Percentiles rank a stretch among this genome's conserved stretches.
Conservation (phyloP, 768 basidiomycete species). For the Mycena maculata region DNA sequence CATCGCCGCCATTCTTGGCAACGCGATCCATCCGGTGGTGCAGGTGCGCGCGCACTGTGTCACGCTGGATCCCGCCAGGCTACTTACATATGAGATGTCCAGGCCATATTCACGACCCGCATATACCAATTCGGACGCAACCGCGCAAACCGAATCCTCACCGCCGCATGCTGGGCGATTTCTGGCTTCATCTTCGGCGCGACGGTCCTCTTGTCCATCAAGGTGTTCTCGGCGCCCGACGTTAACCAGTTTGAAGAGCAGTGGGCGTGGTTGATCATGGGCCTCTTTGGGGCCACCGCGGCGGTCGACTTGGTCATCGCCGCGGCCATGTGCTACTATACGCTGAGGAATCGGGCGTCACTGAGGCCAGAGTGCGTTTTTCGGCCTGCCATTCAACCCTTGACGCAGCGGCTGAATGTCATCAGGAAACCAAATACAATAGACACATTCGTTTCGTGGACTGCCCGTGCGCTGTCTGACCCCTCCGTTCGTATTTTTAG, state of each 20-base stretch:
- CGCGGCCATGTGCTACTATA: conserved; percentile 25
- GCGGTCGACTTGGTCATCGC: conserved; percentile 27
- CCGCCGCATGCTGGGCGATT: conserved; percentile 25
- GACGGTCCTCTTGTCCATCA: conserved; percentile 25
- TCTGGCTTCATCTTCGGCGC: conserved; percentile 29
- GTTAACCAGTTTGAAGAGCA: conserved; percentile 26
- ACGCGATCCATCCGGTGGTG: conserved; percentile 30
- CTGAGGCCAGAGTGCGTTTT: conserved; percentile 19
- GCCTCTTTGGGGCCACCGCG: conserved; percentile 21
- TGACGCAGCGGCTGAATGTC: background rate
- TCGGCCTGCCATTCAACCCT: background rate
- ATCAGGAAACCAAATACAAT: conserved; percentile 7
- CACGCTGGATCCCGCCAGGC: background rate
- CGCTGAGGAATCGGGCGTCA: conserved; percentile 8
- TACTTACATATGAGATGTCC: background rate
- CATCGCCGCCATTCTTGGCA: conserved; percentile 30
- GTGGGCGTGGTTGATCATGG: conserved; percentile 31
- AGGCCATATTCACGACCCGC: conserved; percentile 32
- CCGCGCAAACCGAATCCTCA: conserved; percentile 16
- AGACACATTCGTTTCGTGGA: conserved; percentile 27
- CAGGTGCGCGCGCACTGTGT: conserved; percentile 14
- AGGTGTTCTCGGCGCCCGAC: conserved; percentile 20
- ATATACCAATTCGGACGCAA: conserved; percentile 29
- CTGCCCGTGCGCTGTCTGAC: conserved; percentile 18
- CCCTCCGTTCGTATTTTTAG: no score